These are phyloP conservation scores for Schoenoplectus tabernaemontani DNA, from an alignment of 202 grass and related monocot genomes.

Conservation along the genomic window DNA sequence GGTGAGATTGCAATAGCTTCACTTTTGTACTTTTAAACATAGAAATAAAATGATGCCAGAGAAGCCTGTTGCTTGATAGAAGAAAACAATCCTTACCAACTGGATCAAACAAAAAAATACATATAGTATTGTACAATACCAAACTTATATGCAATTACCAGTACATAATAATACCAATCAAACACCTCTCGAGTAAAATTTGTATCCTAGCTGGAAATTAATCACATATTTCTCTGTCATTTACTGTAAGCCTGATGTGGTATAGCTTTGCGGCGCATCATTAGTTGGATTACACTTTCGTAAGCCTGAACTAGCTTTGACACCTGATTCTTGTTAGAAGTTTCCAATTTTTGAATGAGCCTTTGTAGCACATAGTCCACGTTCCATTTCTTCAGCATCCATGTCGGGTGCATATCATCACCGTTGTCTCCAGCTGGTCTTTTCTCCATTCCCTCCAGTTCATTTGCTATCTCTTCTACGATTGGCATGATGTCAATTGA, in stretches of 20 bases:
- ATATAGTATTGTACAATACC: neutral
- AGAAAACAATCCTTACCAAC: too few species aligned
- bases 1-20: too few species aligned
- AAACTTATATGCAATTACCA: constrained; percentile 1
- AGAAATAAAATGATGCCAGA: neutral
- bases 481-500: constrained; percentile 3
- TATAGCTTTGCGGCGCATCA: neutral
- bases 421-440: neutral
- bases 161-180: constrained; percentile 1
- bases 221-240: neutral
- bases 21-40: too few species aligned
- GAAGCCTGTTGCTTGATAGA: neutral
- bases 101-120: neutral
- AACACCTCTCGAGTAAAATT: neutral
- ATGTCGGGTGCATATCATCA: neutral
- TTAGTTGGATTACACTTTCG: constrained; percentile 5
- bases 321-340: constrained; percentile 11
- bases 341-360: constrained; percentile 1
- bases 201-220: neutral
- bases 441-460: constrained; percentile 5
- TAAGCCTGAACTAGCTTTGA: constrained; percentile 17
- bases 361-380: constrained; percentile 19
- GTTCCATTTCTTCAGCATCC: constrained; percentile 15
- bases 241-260: neutral
- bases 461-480: constrained; percentile 15